Evolutionary conservation across 2,329 filamentous ascomycete genomes (phyloP), one percentile per base, ranked within the genome.

Genomic region (Sarocladium kiliense): DNA sequence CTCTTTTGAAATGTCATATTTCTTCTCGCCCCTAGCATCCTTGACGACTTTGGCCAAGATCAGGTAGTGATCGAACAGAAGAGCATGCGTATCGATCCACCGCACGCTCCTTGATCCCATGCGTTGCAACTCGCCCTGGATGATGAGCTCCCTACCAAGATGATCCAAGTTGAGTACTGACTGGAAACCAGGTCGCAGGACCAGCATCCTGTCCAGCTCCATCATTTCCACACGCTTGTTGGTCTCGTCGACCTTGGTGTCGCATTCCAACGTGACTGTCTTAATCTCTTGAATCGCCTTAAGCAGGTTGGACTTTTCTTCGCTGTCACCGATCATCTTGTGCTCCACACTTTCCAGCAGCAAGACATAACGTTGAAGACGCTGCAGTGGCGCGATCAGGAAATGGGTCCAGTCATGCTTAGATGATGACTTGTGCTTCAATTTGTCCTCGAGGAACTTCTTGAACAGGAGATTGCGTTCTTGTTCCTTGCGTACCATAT

Each of bases 51-150:
- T 99, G 37, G 94, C 89, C 44, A 99, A 75, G 32, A 99, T 92
- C 36, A 99, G 80, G 69, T 97, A 99, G 71, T 99, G 92, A 65
- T 99, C 95, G 66, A 99, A 97, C 0, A 99, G 79, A 45, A 99
- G 81, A 2, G 90, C 91, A 67, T 97, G 91, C 0, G 90, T 95
- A 64, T 99, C 94, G 7, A 97, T 85, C 87, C 93, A 96, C 59
- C 87, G 87, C 66, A 97, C 94, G 56, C 91, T 86, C 68, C 89
- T 95, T 42, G 87, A 89, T 55, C 93, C 91, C 75, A 91, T 88
- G 59, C 94, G 81, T 68, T 95, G 91, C 56, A 99, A 74, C 63
- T 97, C 92, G 56, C 94, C 94, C 63, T 92, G 85, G 69, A 87
- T 87, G 58, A 99, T 88, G 55, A 99, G 80, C 66, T 96, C 88